Percentiles rank a stretch among this genome's conserved stretches.
These are phyloP conservation scores for Dictyophora rubrovolvata DNA, from an alignment of 768 basidiomycete species.

Conservation along the genomic window DNA sequence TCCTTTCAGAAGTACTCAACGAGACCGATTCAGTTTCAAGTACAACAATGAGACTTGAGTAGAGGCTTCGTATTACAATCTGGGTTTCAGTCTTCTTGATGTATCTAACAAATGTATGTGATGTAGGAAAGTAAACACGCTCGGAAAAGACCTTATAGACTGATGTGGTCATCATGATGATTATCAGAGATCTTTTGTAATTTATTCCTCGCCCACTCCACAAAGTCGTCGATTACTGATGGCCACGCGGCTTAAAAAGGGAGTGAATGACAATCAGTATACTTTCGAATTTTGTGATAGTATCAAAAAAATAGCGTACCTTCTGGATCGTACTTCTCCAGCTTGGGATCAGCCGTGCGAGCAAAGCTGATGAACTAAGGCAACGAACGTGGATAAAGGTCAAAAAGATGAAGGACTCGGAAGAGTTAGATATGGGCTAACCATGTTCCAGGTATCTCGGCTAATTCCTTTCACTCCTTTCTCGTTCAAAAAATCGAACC, in stretches of 20 bases:
- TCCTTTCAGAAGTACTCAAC: not conserved
- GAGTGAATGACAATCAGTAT: not conserved
- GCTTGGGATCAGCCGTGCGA: constrained; percentile 60
- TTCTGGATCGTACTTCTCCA: constrained; percentile 66
- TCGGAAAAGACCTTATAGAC: not conserved
- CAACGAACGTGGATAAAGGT: not conserved
- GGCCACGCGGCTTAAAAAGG: constrained; percentile 64
- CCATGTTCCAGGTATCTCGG: constrained; percentile 87
- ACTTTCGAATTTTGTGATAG: not conserved
- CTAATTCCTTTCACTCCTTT: constrained; percentile 69
- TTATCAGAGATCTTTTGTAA: not conserved
- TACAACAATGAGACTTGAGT: no score
- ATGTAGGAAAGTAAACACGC: not conserved
- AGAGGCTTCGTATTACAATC: no score
- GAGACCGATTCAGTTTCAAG: not conserved
- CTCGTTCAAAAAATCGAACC: constrained; percentile 67
- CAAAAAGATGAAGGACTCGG: not conserved
- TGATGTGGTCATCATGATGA: not conserved
- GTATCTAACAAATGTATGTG: not conserved
- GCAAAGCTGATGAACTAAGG: constrained; percentile 70
- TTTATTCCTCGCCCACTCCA: constrained; percentile 45
- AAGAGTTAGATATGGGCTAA: constrained; percentile 23
- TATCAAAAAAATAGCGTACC: constrained; percentile 30
- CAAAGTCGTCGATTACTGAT: constrained; percentile 78
- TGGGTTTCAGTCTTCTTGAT: not conserved